These are phyloP conservation scores for Chalaropsis ovoidea DNA, from an alignment of 2,329 filamentous ascomycete species.

Conservation along the genomic window DNA sequence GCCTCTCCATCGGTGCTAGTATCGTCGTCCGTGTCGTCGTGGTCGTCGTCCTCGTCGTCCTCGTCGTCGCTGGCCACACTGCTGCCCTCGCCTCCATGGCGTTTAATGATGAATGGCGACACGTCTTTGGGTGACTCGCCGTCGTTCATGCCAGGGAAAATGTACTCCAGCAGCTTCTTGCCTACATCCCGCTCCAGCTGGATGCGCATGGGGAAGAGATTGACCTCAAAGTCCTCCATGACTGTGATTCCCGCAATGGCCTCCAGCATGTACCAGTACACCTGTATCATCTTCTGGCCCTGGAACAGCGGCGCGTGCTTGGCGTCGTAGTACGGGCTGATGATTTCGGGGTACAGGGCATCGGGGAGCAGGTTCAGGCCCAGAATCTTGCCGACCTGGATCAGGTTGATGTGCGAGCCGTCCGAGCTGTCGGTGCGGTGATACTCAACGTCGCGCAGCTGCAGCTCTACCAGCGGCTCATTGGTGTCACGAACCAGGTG, in stretches of 20 bases:
- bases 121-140: constrained; percentile 45
- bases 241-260: constrained; percentile 95
- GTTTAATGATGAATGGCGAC: constrained; percentile 49
- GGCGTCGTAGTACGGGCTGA: constrained; percentile 73
- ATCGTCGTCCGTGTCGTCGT: constrained; percentile 30
- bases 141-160: constrained; percentile 76
- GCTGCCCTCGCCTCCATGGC: constrained; percentile 29
- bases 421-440: constrained; percentile 95
- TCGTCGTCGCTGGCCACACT: constrained; percentile 29
- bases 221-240: constrained; percentile 93
- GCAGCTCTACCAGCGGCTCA: constrained; percentile 83
- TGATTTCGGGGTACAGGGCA: constrained; percentile 91
- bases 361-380: constrained; percentile 84
- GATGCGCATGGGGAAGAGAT: constrained; percentile 82
- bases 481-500: constrained; percentile 81
- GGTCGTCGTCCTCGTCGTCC: constrained; percentile 41
- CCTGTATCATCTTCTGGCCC: constrained; percentile 68
- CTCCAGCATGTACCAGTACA: constrained; percentile 98
- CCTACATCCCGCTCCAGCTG: constrained; percentile 89
- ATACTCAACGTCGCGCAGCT: constrained; percentile 82
- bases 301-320: constrained; percentile 45
- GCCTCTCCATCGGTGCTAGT: constrained; percentile 16
- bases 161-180: constrained; percentile 90
- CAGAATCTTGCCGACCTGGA: constrained; percentile 78
- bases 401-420: constrained; percentile 85